These are phyloP conservation scores for Leccinum obscurum DNA, from an alignment of 768 basidiomycete species.

Conservation along the genomic window DNA sequence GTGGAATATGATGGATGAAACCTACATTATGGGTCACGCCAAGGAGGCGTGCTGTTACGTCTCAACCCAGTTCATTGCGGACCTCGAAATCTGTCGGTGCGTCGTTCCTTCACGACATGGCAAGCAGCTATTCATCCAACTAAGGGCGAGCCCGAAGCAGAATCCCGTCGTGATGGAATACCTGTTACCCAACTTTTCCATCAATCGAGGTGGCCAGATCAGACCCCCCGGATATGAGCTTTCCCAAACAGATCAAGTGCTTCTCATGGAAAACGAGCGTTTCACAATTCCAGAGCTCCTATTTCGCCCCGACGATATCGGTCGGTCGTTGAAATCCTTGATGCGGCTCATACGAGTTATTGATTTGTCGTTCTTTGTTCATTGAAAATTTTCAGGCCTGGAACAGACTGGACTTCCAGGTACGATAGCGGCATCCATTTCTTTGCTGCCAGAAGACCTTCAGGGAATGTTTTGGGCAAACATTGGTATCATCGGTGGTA, in stretches of 20 bases:
- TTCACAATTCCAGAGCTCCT: constrained; percentile 92
- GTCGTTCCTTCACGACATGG: constrained; percentile 32
- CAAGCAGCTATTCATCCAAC: constrained; percentile 21
- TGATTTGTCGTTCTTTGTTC: constrained; percentile 6
- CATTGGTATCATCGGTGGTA: constrained; percentile 88
- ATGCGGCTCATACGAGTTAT: constrained; percentile 7
- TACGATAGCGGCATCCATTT: constrained; percentile 75
- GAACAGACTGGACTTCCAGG: constrained; percentile 78
- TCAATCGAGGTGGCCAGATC: constrained; percentile 59
- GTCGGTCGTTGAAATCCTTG: constrained; percentile 42
- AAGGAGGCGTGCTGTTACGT: constrained; percentile 92
- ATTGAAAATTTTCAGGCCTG: constrained; percentile 49
- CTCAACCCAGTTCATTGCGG: constrained; percentile 64
- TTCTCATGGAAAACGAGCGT: constrained; percentile 89
- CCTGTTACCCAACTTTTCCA: constrained; percentile 84
- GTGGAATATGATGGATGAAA: constrained; percentile 99
- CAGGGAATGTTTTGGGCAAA: constrained; percentile 96
- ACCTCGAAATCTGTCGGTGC: constrained; percentile 80
- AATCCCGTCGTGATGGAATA: constrained; percentile 86
- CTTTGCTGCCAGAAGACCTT: constrained; percentile 71
- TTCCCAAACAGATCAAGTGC: constrained; percentile 61
- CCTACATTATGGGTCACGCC: constrained; percentile 88
- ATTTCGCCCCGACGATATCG: constrained; percentile 89
- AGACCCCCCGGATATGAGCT: constrained; percentile 53
- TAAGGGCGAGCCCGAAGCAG: constrained; percentile 51